Base-by-base conservation (phyloP, 129 eudicot species). In the Sambucus nigra region DNA sequence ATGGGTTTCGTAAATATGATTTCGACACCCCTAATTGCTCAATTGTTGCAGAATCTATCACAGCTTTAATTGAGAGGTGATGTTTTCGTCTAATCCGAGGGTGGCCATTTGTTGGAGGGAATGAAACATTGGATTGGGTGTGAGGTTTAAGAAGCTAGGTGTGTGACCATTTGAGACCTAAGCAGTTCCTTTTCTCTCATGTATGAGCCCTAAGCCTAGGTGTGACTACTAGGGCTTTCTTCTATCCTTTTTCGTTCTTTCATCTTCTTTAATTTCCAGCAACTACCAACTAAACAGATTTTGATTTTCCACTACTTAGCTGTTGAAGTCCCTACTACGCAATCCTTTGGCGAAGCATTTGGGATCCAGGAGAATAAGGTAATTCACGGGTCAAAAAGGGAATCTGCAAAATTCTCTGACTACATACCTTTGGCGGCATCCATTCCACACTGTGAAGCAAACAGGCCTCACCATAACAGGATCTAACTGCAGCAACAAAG, bases 401-500 rank as follows among this genome's bases (percentile, higher is more conserved):
- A 70, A n/a, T n/a, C n/a, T n/a, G n/a, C 2, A 27, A 21, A 3
- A 45, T 54, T 16, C 33, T 28, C n/a, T n/a, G 66, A 44, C 15
- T 7, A 6, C 28, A 27, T 51, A 86, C 99, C 96, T 92, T 92
- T 46, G 96, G 96, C 21, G 99, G 96, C 99, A 92, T 92, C 99
- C 99, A 92, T 35, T 92, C 96, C 22, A 80, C 91, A 51, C 99
- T 96, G 64, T 92, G 99, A 63, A 92, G 92, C 81, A 92, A 71
- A 57, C 91, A 82, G 51, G 94, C 84, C 80, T 92, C 96, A 61
- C 76, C 87, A 70, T 86, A 92, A 64, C 88, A 82, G 32, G 99
- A 80, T 75, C 99, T 73, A 64, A 92, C 96, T 24, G 99, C 99
- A 75, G 96, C 96, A 67, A 92, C 99, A 69, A 86, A 92, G 21